Percentiles rank a stretch among this genome's conserved stretches.
phyloP scores from a whole-genome alignment of 1,139 yeast genomes.

The Magnusiomyces suaveolens region DNA sequence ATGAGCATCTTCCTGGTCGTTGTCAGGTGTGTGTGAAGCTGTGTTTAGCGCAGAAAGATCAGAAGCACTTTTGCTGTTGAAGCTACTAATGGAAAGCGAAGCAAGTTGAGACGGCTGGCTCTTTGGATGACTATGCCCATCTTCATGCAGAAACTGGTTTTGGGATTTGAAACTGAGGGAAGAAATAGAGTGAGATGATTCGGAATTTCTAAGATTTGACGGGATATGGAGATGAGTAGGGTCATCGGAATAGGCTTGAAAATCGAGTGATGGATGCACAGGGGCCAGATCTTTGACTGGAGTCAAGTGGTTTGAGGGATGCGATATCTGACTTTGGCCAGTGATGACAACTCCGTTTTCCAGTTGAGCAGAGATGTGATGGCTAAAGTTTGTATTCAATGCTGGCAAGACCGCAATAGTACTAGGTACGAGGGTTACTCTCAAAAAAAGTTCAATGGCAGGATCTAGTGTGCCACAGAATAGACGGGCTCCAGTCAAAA shows the following conservation, averaged over 20 bases:
- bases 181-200: not conserved
- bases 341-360: constrained; percentile 65
- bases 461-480: constrained; percentile 79
- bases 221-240: not conserved
- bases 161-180: not conserved
- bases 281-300: not conserved
- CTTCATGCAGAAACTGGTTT: not conserved
- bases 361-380: constrained; percentile 73
- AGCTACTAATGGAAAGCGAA: not conserved
- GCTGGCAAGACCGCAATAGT: constrained; percentile 63
- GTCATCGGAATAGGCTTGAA: not conserved
- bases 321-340: constrained; percentile 94
- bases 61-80: not conserved
- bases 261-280: not conserved
- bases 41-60: not conserved
- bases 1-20: constrained; percentile 48
- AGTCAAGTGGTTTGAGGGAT: constrained; percentile 41
- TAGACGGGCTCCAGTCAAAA: constrained; percentile 70
- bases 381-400: constrained; percentile 72
- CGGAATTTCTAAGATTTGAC: not conserved
- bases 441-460: constrained; percentile 64
- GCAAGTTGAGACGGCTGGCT: not conserved
- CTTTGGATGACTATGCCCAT: not conserved
- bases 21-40: constrained; percentile 2
- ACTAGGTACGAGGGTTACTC: constrained; percentile 55